Evolutionary conservation across 2,329 filamentous ascomycete species (phyloP).

Genomic region (Botrytis pseudocinerea): DNA sequence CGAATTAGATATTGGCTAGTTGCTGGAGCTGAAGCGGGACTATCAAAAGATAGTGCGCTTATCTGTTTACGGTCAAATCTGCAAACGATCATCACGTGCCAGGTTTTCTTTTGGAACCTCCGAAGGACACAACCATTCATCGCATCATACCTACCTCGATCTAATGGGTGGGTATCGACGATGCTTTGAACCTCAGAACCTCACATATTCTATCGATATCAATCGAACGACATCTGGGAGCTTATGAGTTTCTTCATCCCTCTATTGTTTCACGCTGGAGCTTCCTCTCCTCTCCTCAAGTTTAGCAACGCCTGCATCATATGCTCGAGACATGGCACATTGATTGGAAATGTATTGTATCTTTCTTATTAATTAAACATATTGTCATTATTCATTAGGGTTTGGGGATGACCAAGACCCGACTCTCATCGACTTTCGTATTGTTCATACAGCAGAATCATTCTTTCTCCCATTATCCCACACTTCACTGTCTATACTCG

Average conservation of each 20-base stretch:
- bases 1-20: not conserved
- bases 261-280: not conserved
- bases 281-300: not conserved
- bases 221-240: not conserved
- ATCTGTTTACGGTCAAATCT: not conserved
- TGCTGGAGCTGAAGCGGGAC: not conserved
- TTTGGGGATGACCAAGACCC: not conserved
- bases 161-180: not conserved
- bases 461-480: slow-evolving; percentile 14
- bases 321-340: not conserved
- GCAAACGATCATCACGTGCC: not conserved
- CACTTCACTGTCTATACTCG: slow-evolving; percentile 10
- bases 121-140: not conserved
- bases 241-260: not conserved
- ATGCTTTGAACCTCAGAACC: not conserved
- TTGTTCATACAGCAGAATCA: slow-evolving; percentile 17
- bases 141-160: not conserved
- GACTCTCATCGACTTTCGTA: not conserved
- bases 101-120: not conserved
- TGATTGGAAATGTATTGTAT: not conserved
- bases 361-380: not conserved
- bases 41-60: not conserved
- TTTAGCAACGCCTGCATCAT: not conserved
- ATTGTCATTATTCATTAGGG: not conserved
- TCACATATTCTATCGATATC: not conserved